Base-by-base conservation (phyloP, 169 alveolate species). In the Plasmodium coatneyi region DNA sequence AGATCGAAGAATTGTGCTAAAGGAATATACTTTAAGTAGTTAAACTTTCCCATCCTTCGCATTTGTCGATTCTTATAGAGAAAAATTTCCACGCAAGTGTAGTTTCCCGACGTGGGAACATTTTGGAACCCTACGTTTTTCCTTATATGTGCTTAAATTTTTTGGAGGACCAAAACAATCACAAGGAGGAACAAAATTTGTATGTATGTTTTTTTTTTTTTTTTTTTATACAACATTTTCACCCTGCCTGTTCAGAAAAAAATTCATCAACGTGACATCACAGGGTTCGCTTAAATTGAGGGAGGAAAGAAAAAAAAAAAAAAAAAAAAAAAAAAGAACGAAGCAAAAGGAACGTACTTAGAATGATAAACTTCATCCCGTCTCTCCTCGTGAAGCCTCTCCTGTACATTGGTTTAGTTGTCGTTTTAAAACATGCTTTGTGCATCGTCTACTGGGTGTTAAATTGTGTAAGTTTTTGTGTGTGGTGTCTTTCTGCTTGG, bases 401-500 rank as follows among this genome's bases (percentile, higher is more conserved):
- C 30, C 60, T 72, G 25, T 71, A n/a, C 41, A 32, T 84, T 72
- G 92, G 92, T 71, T 84, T 84, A 84, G 56, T 84, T 0, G 92
- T 84, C 22, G 60, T 71, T 72, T 25, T 84, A 76, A 84, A 84
- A 52, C 74, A 84, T 72, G 56, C 60, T 49, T 72, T 84, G 16
- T 84, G 10, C 66, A 14, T 72, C 39, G 22, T 49, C 43, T 84
- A 72, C 76, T 54, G 92, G 92, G 25, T 84, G 60, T 72, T 84
- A 60, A 30, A 74, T 84, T 84, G 79, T 84, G 92, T 84, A 84
- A 84, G 92, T 28, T 28, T 22, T 22, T 66, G 76, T n/a, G n/a
- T 25, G 30, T 25, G 39, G 4, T 66, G 36, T 28, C n/a, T 66
- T 5, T 66, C 30, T 66, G 60, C 60, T 16, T 49, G 34, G 9